A percentile compares a stretch with the other conserved stretches of the same genome.
phyloP scores from a whole-genome alignment of 768 basidiomycete genomes.

The Boletus tomentosulus region DNA sequence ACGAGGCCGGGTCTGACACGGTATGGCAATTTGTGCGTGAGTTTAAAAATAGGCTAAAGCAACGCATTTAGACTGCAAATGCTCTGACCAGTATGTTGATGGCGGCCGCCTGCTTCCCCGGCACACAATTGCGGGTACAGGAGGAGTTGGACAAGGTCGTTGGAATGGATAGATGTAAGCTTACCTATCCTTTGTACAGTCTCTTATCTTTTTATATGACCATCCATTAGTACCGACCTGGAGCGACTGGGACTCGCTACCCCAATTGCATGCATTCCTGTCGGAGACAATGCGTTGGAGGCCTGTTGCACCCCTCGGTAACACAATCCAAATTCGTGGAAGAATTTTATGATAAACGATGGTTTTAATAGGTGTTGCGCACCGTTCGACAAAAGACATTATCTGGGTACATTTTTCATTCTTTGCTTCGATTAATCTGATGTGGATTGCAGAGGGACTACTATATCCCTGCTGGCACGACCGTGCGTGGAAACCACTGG shows the following conservation, averaged over 20 bases:
- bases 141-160: not conserved
- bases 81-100: not conserved
- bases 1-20: not conserved
- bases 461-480: conserved; percentile 22
- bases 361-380: conserved; percentile 40
- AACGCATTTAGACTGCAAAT: not conserved
- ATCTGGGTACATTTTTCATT: conserved; percentile 43
- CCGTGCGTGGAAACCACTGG: conserved; percentile 20
- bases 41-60: not conserved
- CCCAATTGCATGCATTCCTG: conserved; percentile 36
- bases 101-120: too few species aligned
- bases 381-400: conserved; percentile 60
- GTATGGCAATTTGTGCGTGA: not conserved
- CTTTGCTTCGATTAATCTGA: not conserved
- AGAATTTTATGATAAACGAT: conserved; percentile 28
- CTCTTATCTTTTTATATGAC: not conserved
- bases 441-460: conserved; percentile 11
- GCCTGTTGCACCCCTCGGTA: conserved; percentile 30
- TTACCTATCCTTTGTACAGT: not conserved
- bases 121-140: conserved; percentile 22
- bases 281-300: conserved; percentile 37
- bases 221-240: conserved; percentile 33
- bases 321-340: not conserved
- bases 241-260: conserved; percentile 30
- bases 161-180: conserved; percentile 14